Evolutionary conservation across 768 basidiomycete genomes (phyloP).

Genomic region (Mycena indigotica): DNA sequence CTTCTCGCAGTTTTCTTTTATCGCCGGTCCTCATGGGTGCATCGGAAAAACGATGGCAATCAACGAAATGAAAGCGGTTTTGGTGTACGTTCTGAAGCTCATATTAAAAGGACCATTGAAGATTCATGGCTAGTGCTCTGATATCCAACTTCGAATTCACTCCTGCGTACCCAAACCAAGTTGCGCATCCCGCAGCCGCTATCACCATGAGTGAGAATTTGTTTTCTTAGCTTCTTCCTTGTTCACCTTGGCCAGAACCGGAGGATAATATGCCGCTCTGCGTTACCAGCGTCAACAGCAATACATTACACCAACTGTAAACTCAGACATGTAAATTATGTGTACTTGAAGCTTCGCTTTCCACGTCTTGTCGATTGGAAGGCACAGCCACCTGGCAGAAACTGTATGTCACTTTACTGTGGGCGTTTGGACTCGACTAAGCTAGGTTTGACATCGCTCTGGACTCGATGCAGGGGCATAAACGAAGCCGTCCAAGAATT

Average conservation of each 20-base stretch:
- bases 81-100: constrained; percentile 34
- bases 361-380: too few relatives aligned
- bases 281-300: constrained; percentile 33
- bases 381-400: too few relatives aligned
- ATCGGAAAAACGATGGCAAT: constrained; percentile 53
- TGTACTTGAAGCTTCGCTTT: too few relatives aligned
- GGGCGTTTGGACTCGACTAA: too few relatives aligned
- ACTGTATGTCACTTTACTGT: too few relatives aligned
- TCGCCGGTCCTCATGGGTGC: constrained; percentile 48
- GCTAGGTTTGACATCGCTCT: too few relatives aligned
- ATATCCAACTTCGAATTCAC: constrained; percentile 48
- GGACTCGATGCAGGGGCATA: too few relatives aligned
- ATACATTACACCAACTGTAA: too few relatives aligned
- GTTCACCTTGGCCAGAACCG: constrained; percentile 28
- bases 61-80: constrained; percentile 50
- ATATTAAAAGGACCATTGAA: too few relatives aligned
- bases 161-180: constrained; percentile 44
- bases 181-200: constrained; percentile 43
- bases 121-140: constrained; percentile 32
- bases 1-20: constrained; percentile 44
- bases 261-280: constrained; percentile 41
- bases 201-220: constrained; percentile 54
- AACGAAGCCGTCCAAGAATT: too few relatives aligned
- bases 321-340: too few relatives aligned
- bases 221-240: constrained; percentile 2